Conservation (phyloP, 2,329 filamentous ascomycete species). For the Penicillium sp. region DNA sequence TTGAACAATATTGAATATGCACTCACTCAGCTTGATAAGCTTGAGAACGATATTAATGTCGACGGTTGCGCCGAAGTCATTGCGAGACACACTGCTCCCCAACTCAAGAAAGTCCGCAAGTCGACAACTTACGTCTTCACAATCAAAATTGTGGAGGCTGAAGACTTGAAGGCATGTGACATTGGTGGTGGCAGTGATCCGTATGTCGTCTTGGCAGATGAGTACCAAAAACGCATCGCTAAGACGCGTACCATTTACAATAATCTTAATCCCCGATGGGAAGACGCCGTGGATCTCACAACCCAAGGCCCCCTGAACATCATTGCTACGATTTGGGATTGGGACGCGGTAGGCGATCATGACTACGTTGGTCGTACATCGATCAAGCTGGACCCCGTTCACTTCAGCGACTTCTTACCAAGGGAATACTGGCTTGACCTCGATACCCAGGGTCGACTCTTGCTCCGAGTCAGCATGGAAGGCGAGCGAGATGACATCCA, state of each 20-base stretch:
- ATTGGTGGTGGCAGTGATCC: conserved; percentile 92
- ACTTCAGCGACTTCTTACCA: conserved; percentile 94
- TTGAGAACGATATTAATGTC: conserved; percentile 87
- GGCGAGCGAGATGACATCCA: conserved; percentile 97
- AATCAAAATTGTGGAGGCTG: conserved; percentile 96
- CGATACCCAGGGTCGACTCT: conserved; percentile 86
- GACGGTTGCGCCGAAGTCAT: conserved; percentile 86
- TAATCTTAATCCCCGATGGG: conserved; percentile 92
- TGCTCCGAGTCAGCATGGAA: conserved; percentile 96
- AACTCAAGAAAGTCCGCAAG: conserved; percentile 66
- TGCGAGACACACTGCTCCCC: conserved; percentile 70
- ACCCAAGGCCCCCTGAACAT: conserved; percentile 89
- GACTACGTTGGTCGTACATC: conserved; percentile 97
- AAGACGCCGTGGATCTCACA: conserved; percentile 94
- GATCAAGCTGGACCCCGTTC: conserved; percentile 93
- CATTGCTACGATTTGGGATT: conserved; percentile 97
- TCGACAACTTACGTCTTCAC: conserved; percentile 94
- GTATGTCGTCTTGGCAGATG: conserved; percentile 94
- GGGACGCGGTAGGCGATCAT: conserved; percentile 94
- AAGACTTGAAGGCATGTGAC: conserved; percentile 97
- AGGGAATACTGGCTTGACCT: conserved; percentile 97
- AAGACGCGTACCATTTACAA: conserved; percentile 92
- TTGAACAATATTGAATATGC: conserved; percentile 97
- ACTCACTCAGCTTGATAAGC: conserved; percentile 84
- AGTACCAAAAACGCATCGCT: conserved; percentile 93